Evolutionary conservation across 192 early-diverging fungal species (phyloP), one percentile per base, ranked within the genome.

Genomic region (Coemansia sp.): DNA sequence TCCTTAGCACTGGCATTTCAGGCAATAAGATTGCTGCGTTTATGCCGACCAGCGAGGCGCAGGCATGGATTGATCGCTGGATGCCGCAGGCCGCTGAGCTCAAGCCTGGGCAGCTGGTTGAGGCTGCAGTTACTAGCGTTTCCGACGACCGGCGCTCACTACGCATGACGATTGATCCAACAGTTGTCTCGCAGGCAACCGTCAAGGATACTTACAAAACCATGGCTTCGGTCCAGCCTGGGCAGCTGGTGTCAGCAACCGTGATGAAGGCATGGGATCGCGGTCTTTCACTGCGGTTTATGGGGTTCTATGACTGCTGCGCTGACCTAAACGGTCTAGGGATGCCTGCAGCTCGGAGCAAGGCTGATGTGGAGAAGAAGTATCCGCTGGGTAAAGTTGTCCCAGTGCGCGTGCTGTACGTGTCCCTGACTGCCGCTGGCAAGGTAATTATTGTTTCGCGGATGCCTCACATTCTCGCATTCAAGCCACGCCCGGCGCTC

Each of bases 261-360:
- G 73, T 97, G 23, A 85, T 88, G 45, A 73, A 76, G 45, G 65
- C 88, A 24, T 77, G 86, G 62, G 79, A 86, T 25, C 82, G 71
- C 65, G 95, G 95, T 2, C 50, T 93, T 19, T 62, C 84, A 55
- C 69, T 91, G 50, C 85, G 86, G 47, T 88, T 95, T 66, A 87
- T 93, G 85, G 92, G 90, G n/a, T 82, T 93, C 50, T 92, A 94
- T 63, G 86, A 92, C 63, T 89, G 88, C 58, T 84, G 80, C 5
- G 78, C 78, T 10, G 66, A 71, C 59, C 54, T 80, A 35, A 57
- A 21, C 19, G 51, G 38, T 2, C 85, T 93, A 22, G 87, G 88
- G 45, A 58, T 86, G 55, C 77, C 79, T 41, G 88, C 90, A 58
- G 74, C 83, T 1, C 76, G 82, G 27, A 54, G 72, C 62, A 72